Evolutionary conservation across 1,284 basidiomycete genomes (phyloP).

Genomic region (Cutaneotrichosporon cutaneum): DNA sequence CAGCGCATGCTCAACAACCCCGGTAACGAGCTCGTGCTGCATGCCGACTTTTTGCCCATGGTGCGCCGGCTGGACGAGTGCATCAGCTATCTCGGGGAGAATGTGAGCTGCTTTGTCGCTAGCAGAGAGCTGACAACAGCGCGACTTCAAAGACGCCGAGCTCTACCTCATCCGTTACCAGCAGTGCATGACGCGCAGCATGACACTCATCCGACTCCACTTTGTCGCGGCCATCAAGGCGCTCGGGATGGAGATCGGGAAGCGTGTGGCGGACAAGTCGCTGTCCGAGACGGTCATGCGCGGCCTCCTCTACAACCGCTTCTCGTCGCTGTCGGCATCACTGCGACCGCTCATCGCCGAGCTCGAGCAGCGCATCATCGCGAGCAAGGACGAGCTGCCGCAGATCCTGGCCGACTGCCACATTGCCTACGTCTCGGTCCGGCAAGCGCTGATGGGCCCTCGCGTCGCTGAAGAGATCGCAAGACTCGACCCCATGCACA

Average conservation of each 20-base stretch:
- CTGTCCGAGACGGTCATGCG: slow-evolving; percentile 76
- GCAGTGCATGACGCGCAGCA: slow-evolving; percentile 90
- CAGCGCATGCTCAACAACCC: slow-evolving; percentile 88
- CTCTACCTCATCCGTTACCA: slow-evolving; percentile 88
- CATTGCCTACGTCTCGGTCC: slow-evolving; percentile 69
- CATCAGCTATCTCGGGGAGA: slow-evolving; percentile 77
- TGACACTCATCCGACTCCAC: slow-evolving; percentile 94
- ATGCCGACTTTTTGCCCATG: slow-evolving; percentile 88
- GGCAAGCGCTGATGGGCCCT: slow-evolving; percentile 68
- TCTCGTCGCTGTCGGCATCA: slow-evolving; percentile 67
- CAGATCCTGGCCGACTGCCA: slow-evolving; percentile 80
- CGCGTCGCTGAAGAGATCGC: slow-evolving; percentile 75
- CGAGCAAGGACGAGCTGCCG: slow-evolving; percentile 68
- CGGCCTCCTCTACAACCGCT: slow-evolving; percentile 85
- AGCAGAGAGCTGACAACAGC: slow-evolving; percentile 55
- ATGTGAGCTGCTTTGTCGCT: slow-evolving; percentile 61
- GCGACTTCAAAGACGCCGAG: slow-evolving; percentile 84
- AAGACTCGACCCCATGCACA: slow-evolving; percentile 70
- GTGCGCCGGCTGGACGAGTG: slow-evolving; percentile 88
- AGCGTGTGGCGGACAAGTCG: slow-evolving; percentile 72
- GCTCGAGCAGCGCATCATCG: slow-evolving; percentile 70
- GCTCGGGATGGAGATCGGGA: slow-evolving; percentile 69
- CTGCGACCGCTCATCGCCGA: slow-evolving; percentile 75
- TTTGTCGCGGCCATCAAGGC: slow-evolving; percentile 78
- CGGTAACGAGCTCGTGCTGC: slow-evolving; percentile 81